Evolutionary conservation across 2,329 filamentous ascomycete genomes (phyloP).

Genomic region (Plectosphaerella cucumerina): DNA sequence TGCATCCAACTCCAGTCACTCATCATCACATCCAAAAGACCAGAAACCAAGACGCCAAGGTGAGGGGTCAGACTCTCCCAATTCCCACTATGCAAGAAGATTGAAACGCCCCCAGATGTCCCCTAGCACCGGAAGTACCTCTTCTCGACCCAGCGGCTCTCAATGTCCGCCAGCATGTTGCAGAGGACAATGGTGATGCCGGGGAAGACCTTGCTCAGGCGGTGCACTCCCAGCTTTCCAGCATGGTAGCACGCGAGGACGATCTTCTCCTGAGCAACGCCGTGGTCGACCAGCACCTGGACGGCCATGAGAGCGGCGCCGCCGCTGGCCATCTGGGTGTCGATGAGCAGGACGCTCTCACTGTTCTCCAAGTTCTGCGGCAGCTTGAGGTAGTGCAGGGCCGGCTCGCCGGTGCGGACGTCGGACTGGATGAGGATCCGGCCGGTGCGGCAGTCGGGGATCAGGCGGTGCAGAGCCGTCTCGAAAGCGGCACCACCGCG

Average conservation of each 20-base stretch:
- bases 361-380: constrained; percentile 69
- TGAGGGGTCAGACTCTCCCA: background rate
- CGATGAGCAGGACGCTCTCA: constrained; percentile 78
- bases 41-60: background rate
- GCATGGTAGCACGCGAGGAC: constrained; percentile 92
- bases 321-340: constrained; percentile 92
- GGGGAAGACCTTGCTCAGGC: constrained; percentile 85
- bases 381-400: constrained; percentile 84
- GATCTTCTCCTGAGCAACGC: constrained; percentile 77
- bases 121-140: constrained; percentile 81
- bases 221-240: constrained; percentile 76
- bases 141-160: constrained; percentile 85
- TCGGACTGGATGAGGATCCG: constrained; percentile 90
- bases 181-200: constrained; percentile 83
- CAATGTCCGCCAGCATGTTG: constrained; percentile 73
- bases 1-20: no score
- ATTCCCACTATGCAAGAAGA: background rate
- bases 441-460: constrained; percentile 88
- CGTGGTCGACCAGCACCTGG: constrained; percentile 91
- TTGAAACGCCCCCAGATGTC: background rate
- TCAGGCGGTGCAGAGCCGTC: constrained; percentile 80
- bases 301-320: constrained; percentile 89
- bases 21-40: background rate
- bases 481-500: constrained; percentile 88
- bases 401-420: constrained; percentile 79